Percentiles rank a stretch among this genome's conserved stretches.
Conservation (phyloP, 805 yeast genomes). For the Teunomyces lycoperdinae region DNA sequence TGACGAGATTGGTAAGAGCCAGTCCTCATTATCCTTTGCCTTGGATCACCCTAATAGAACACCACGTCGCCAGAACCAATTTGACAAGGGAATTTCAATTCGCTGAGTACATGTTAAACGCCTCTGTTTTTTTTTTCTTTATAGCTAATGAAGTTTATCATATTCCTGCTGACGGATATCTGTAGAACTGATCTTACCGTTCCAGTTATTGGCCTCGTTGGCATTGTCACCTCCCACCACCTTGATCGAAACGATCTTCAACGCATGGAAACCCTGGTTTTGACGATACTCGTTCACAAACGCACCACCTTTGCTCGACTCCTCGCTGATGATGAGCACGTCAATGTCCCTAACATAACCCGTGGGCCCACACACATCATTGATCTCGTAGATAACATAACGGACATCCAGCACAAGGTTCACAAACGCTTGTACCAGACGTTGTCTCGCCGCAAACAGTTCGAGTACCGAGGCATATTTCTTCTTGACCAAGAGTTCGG, state of each 20-base stretch:
- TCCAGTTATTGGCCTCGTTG: conserved; percentile 43
- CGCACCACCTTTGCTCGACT: conserved; percentile 72
- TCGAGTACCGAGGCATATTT: conserved; percentile 67
- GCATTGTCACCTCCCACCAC: conserved; percentile 56
- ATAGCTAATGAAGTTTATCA: not conserved
- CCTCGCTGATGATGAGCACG: conserved; percentile 77
- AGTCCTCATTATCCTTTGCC: conserved; percentile 57
- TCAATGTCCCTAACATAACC: conserved; percentile 71
- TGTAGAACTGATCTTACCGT: conserved; percentile 83
- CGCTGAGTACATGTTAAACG: not conserved
- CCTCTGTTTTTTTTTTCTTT: not conserved
- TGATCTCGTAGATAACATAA: conserved; percentile 58
- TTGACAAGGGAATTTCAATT: conserved; percentile 44
- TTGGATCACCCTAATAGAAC: conserved; percentile 86
- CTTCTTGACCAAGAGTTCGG: conserved; percentile 68
- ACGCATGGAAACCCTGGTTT: conserved; percentile 49
- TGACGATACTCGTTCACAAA: conserved; percentile 64
- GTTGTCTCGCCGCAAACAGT: conserved; percentile 49
- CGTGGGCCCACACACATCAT: conserved; percentile 94
- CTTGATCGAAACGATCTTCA: conserved; percentile 36
- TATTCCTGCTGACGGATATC: conserved; percentile 49
- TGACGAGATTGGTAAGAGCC: conserved; percentile 43
- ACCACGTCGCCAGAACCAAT: conserved; percentile 37
- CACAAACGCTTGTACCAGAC: conserved; percentile 49
- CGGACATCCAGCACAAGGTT: conserved; percentile 18